phyloP scores from a whole-genome alignment of 257 asterid genomes.

The Solanum clarkiae region DNA sequence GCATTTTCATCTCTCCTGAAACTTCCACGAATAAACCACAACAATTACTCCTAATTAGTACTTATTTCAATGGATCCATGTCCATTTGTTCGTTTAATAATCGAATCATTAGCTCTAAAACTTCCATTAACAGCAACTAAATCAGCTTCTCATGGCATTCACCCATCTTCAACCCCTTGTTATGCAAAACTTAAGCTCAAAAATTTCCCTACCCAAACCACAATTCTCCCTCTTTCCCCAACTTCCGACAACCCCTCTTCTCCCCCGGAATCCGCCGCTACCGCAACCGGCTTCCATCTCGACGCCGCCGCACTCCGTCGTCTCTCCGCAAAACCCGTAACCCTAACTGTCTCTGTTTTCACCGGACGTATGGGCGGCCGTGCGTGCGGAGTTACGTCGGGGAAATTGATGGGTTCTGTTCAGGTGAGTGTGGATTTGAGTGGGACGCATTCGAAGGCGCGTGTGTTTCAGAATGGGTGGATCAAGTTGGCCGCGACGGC shows the following conservation, averaged over 20 bases:
- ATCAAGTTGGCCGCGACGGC: slow-evolving; percentile 38
- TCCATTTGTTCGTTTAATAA: slow-evolving; percentile 66
- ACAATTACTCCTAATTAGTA: not conserved
- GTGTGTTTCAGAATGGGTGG: slow-evolving; percentile 64
- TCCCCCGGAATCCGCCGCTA: slow-evolving; percentile 30
- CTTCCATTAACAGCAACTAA: slow-evolving; percentile 39
- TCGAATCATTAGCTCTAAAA: slow-evolving; percentile 60
- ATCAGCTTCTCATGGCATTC: slow-evolving; percentile 49
- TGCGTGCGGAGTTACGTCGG: slow-evolving; percentile 51
- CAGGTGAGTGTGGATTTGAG: slow-evolving; percentile 20
- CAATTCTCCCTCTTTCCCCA: slow-evolving; percentile 45
- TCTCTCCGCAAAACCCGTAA: slow-evolving; percentile 22
- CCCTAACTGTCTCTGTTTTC: slow-evolving; percentile 47
- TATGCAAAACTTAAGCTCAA: slow-evolving; percentile 60
- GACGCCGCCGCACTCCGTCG: slow-evolving; percentile 64
- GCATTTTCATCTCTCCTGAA: not conserved
- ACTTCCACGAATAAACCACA: too few relatives aligned
- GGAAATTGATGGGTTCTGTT: slow-evolving; percentile 51
- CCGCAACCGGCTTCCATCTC: slow-evolving; percentile 50
- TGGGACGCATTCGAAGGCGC: slow-evolving; percentile 28
- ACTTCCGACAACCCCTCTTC: slow-evolving; percentile 3
- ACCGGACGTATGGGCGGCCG: slow-evolving; percentile 68
- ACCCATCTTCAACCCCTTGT: slow-evolving; percentile 73
- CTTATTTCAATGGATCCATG: slow-evolving; percentile 68
- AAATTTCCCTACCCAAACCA: slow-evolving; percentile 62